Conservation (phyloP, 768 basidiomycete species). For the Cystofilobasidium capitatum region DNA sequence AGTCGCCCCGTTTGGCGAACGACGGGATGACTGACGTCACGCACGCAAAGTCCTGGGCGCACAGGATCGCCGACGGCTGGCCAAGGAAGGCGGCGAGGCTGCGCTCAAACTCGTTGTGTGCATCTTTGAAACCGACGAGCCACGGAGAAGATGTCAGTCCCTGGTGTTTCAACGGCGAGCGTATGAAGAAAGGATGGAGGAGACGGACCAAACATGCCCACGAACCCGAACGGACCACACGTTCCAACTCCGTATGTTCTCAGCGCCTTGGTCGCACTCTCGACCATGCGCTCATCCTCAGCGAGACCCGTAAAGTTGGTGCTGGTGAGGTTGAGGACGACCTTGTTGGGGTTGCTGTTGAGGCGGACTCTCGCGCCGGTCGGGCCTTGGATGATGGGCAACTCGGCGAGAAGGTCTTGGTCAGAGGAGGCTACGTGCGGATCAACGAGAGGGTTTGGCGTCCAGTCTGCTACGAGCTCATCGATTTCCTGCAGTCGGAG, state of each 20-base stretch:
- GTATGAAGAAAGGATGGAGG: not conserved
- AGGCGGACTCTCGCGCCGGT: slow-evolving; percentile 77
- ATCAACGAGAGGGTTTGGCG: slow-evolving; percentile 66
- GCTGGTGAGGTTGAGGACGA: slow-evolving; percentile 67
- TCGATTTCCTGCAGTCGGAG: slow-evolving; percentile 74
- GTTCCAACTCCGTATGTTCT: slow-evolving; percentile 85
- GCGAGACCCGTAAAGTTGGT: slow-evolving; percentile 86
- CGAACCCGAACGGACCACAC: slow-evolving; percentile 94
- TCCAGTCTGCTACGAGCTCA: slow-evolving; percentile 92
- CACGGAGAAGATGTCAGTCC: not conserved
- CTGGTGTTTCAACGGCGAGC: not conserved
- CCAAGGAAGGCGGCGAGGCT: slow-evolving; percentile 86
- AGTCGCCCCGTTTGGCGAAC: slow-evolving; percentile 93
- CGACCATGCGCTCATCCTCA: slow-evolving; percentile 76
- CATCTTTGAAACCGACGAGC: slow-evolving; percentile 52
- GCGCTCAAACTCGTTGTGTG: slow-evolving; percentile 78
- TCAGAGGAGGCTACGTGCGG: slow-evolving; percentile 49
- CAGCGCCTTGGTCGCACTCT: slow-evolving; percentile 70
- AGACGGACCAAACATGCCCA: slow-evolving; percentile 76
- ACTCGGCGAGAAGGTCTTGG: slow-evolving; percentile 37
- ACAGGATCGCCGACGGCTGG: slow-evolving; percentile 78
- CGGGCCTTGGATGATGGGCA: slow-evolving; percentile 69
- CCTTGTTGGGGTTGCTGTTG: slow-evolving; percentile 39
- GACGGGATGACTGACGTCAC: slow-evolving; percentile 90
- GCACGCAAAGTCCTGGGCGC: slow-evolving; percentile 86